Evolutionary conservation across 257 asterid species (phyloP).

Genomic region (Solanum chiquidenum): DNA sequence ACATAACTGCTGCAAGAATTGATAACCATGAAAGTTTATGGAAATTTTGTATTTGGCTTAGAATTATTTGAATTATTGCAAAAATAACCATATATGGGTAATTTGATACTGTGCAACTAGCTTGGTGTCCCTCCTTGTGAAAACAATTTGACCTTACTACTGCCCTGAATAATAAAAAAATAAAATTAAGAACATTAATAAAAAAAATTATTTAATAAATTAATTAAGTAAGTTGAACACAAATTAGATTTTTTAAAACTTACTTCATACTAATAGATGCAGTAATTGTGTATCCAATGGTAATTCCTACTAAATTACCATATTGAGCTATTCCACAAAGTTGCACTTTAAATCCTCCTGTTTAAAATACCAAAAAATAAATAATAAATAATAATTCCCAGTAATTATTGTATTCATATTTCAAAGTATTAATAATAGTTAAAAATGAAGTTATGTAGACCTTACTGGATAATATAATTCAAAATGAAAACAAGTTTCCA

Average conservation of each 20-base stretch:
- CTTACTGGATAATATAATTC: too few relatives aligned
- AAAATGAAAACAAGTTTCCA: too few relatives aligned
- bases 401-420: background rate
- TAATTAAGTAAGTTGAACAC: background rate
- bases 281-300: slow-evolving; percentile 17
- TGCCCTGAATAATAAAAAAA: slow-evolving; percentile 5
- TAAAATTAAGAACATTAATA: background rate
- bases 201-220: background rate
- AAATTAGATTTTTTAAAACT: background rate
- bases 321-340: slow-evolving; percentile 6
- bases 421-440: background rate
- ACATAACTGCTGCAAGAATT: slow-evolving; percentile 28
- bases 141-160: slow-evolving; percentile 23
- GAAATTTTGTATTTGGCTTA: slow-evolving; percentile 27
- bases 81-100: slow-evolving; percentile 11
- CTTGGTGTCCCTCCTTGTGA: slow-evolving; percentile 4
- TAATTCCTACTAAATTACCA: slow-evolving; percentile 1
- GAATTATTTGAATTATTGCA: slow-evolving; percentile 11
- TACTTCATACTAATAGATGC: slow-evolving; percentile 31
- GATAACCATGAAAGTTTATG: slow-evolving; percentile 21
- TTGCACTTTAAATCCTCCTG: slow-evolving; percentile 8
- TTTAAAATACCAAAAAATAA: background rate
- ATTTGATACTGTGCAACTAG: slow-evolving; percentile 13
- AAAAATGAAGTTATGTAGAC: too few relatives aligned
- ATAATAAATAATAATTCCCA: background rate